phyloP scores from a whole-genome alignment of 2,329 filamentous ascomycete species.

The Biscogniauxia mediterranea region DNA sequence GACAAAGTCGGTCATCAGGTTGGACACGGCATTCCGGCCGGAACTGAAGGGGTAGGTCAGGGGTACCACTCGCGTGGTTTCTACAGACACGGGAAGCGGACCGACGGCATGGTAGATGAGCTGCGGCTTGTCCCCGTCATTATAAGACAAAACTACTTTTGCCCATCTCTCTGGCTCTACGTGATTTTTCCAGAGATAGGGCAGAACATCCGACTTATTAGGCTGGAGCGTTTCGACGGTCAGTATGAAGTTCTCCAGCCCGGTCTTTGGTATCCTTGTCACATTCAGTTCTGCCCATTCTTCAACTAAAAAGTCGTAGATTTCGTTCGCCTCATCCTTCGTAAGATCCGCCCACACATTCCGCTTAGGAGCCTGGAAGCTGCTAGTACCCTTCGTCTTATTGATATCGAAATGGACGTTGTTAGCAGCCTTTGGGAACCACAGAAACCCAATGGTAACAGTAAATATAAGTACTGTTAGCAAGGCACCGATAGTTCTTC shows the following conservation, averaged over 20 bases:
- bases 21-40: background rate
- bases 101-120: constrained; percentile 33
- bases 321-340: background rate
- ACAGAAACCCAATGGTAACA: background rate
- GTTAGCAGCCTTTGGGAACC: background rate
- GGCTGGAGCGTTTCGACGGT: constrained; percentile 27
- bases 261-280: constrained; percentile 2
- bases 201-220: constrained; percentile 37
- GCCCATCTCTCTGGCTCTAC: constrained; percentile 21
- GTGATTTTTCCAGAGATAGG: constrained; percentile 28
- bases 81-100: constrained; percentile 35
- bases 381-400: background rate
- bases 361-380: background rate
- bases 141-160: constrained; percentile 2
- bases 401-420: background rate
- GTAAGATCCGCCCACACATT: constrained; percentile 2
- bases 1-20: constrained; percentile 3
- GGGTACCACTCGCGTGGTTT: constrained; percentile 17
- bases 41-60: constrained; percentile 24
- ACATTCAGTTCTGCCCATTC: constrained; percentile 6
- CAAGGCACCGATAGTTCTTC: background rate
- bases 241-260: constrained; percentile 13
- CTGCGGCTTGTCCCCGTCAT: background rate
- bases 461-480: background rate
- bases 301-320: constrained; percentile 2